A percentile compares a stretch with the other conserved stretches of the same genome.
Conservation (phyloP, 768 basidiomycete species). For the Collybiopsis confluens region DNA sequence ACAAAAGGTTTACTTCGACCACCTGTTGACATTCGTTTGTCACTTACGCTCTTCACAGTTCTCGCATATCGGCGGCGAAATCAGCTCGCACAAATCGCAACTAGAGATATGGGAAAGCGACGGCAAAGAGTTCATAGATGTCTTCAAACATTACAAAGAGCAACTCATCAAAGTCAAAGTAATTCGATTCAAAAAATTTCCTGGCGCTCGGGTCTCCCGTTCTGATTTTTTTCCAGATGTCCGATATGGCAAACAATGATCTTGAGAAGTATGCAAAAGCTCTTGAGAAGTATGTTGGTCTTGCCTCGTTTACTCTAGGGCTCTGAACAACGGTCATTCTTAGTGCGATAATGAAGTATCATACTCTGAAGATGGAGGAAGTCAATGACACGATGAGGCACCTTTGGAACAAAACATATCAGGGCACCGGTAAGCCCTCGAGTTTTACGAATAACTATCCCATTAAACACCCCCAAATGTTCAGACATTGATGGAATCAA, state of each 20-base stretch:
- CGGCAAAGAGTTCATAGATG: conserved; percentile 80
- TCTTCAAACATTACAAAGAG: conserved; percentile 81
- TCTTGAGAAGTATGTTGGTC: conserved; percentile 75
- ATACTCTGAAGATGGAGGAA: conserved; percentile 97
- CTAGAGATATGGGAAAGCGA: conserved; percentile 64
- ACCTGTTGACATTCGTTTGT: background rate
- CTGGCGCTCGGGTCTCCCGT: background rate
- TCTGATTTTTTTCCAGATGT: conserved; percentile 58
- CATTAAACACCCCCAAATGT: no score
- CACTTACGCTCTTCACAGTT: conserved; percentile 40
- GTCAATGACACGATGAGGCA: conserved; percentile 98
- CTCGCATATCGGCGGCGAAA: conserved; percentile 78
- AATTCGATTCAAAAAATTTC: conserved; percentile 2
- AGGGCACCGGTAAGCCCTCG: conserved; percentile 84
- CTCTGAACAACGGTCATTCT: conserved; percentile 8
- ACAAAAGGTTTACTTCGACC: conserved; percentile 45
- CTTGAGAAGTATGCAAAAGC: conserved; percentile 98
- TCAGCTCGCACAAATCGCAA: conserved; percentile 68
- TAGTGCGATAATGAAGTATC: conserved; percentile 99
- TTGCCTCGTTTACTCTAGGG: conserved; percentile 6
- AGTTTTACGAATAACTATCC: no score
- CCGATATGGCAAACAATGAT: conserved; percentile 96
- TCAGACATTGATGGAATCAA: conserved; percentile 96
- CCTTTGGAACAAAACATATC: conserved; percentile 98
- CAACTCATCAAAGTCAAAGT: conserved; percentile 96